Base-by-base conservation (phyloP, 169 alveolate species). In the Theileria annulata region DNA sequence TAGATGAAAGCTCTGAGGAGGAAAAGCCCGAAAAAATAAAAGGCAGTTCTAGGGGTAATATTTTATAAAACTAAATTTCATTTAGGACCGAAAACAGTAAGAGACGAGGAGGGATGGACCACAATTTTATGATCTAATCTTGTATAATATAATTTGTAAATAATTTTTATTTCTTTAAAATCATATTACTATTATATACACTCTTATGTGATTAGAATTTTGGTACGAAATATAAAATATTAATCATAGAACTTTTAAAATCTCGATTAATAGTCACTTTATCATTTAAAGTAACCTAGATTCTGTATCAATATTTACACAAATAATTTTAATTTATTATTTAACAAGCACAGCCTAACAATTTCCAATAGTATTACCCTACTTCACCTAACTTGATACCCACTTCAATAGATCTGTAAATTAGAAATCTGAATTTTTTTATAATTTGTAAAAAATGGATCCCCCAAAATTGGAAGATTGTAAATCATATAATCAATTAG, bases 101-200 rank as follows among this genome's bases (percentile, higher is more conserved):
- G 33, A 27, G 76, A 68, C 59, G 76, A 68, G 30, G 76, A 68
- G 0, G 76, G 76, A 35, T 68, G 76, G 76, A 68, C 76, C 28
- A 68, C 66, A 17, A 25, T 68, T n/a, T 19, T 68, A 35, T 68
- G 33, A 68, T 35, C 28, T 48, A 48, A 21, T 68, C 15, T 10
- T 42, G n/a, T n/a, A n/a, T n/a, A n/a, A n/a, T n/a, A 15, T 15
- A 49, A 15, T 17, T 17, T 49, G 42, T 28, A 28, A 59, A 59
- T 10, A 28, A 59, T 59, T 12, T 59, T 0, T 31, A 68, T 68
- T 23, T 37, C 31, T 27, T 42, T 35, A 35, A 42, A 42, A 42
- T 8, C 51, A 42, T 12, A 10, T 42, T 42, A 42, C 6, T 42
- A 42, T 42, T 42, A 8, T 10, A 12, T 42, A 42, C 6, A 42